phyloP scores from a whole-genome alignment of 2,329 filamentous ascomycete species.

The Zopfia rhizophila region DNA sequence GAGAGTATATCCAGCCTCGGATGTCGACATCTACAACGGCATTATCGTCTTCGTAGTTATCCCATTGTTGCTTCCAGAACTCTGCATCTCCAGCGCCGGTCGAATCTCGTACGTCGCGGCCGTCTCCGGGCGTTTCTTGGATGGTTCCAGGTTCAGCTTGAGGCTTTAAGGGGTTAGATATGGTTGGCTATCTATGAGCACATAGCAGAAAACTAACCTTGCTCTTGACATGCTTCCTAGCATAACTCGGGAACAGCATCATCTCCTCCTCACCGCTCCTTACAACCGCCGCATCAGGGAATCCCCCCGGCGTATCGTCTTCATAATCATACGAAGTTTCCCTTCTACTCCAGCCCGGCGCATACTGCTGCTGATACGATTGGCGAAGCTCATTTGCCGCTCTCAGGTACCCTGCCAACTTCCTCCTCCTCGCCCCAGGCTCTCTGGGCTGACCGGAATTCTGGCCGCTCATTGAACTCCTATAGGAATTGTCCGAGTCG shows the following conservation, averaged over 20 bases:
- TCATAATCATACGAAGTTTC: constrained; percentile 56
- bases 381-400: constrained; percentile 78
- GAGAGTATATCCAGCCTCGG: constrained; percentile 92
- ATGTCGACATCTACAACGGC: constrained; percentile 95
- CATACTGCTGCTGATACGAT: constrained; percentile 69
- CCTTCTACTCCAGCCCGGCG: constrained; percentile 58
- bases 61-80: constrained; percentile 83
- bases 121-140: constrained; percentile 51
- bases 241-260: constrained; percentile 95
- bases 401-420: constrained; percentile 77
- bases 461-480: constrained; percentile 43
- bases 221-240: constrained; percentile 72
- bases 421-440: constrained; percentile 78
- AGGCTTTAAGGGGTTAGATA: constrained; percentile 34
- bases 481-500: constrained; percentile 33
- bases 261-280: constrained; percentile 87
- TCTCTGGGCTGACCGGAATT: constrained; percentile 59
- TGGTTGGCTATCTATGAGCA: neutral
- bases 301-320: constrained; percentile 74
- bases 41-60: constrained; percentile 80
- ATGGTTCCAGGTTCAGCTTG: constrained; percentile 49
- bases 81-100: constrained; percentile 69
- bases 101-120: constrained; percentile 56
- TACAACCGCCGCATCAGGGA: constrained; percentile 85
- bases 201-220: constrained; percentile 48